Evolutionary conservation across 2,329 filamentous ascomycete genomes (phyloP), one percentile per base, ranked within the genome.

Genomic region (Hypomyces rosellus): DNA sequence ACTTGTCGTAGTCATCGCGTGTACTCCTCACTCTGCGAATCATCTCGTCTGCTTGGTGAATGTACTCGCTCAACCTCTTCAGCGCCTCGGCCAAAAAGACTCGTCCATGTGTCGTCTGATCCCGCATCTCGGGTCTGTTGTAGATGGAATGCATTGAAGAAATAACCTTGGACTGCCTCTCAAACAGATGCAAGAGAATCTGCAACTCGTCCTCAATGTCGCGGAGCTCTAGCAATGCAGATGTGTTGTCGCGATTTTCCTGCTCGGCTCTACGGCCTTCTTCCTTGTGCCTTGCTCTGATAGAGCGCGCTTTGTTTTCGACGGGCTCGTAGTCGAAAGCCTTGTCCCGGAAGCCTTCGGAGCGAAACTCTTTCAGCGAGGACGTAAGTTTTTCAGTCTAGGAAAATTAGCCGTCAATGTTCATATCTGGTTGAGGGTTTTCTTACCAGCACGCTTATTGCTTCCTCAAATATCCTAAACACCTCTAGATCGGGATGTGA

Each of bases 381-480:
- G 70, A 74, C 0, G 81, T 85, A 66, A 84, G 79, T 15, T 77
- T 74, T 59, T 85, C 82, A 1, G 77, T 82, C 78, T 83, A 18
- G 11, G 3, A 11, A 11, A 4, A n/a, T 8, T 13, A 22, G 37
- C 46, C 20, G 48, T 46, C 34, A 13, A 34, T 15, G 11, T n/a
- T 14, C 5, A 4, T 37, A 8, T n/a, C n/a, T 2, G 7, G n/a
- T 20, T 2, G 9, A 14, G 14, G 34, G 25, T 20, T 25, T 7
- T 51, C 69, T 42, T 61, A 83, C 81, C 54, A 85, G 59, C 18
- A 84, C 77, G 12, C 80, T 82, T 33, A 85, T 81, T 5, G 81
- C 82, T 54, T 85, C 82, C 56, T 84, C 81, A 43, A 85, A 85
- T 1, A 85, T 81, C 2, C 81, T 75, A 51, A 85, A 82, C 0